Base-by-base conservation (phyloP, 257 asterid species). In the Salvia rosmarinus region DNA sequence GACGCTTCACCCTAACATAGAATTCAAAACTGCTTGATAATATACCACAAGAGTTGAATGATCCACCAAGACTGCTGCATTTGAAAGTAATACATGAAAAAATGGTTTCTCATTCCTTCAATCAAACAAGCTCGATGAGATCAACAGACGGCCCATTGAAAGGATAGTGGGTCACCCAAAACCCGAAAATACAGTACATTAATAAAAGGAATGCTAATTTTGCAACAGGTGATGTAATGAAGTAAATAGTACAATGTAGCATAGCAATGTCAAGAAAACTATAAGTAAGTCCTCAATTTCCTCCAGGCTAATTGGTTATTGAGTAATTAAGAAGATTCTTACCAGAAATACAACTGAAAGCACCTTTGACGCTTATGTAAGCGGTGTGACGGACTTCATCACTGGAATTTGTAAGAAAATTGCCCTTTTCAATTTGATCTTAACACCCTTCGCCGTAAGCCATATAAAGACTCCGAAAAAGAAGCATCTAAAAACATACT, bases 311-410 rank as follows among this genome's bases (percentile, higher is more conserved):
- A 43, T 56, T 58, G 39, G 57, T 20, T 0, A 25, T 25, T 25
- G 16, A 71, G 49, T 59, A 28, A n/a, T 47, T 68, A 49, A 64
- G 74, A 59, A 60, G 60, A 56, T 39, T 58, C 25, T 72, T 77
- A 94, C 99, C 93, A 91, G 80, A 80, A 90, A 91, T 67, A 70
- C 95, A 72, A 89, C 99, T 17, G 99, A 91, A 57, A 94, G 96
- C 79, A 85, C 84, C 79, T 89, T 68, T 94, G 96, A 74, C 81
- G 90, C 81, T 81, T 94, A 71, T 76, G 90, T 77, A 94, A 79
- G 37, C 96, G 92, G 1, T 72, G 75, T 85, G 93, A 25, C 75
- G 85, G 78, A 80, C 76, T 67, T 84, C 89, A 49, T 86, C 89
- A 23, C 70, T 77, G 19, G 82, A 73, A 9, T 78, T 82, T 65